These are phyloP conservation scores for Meyerozyma elateridarum DNA, from an alignment of 1,139 yeast genomes.

Conservation along the genomic window DNA sequence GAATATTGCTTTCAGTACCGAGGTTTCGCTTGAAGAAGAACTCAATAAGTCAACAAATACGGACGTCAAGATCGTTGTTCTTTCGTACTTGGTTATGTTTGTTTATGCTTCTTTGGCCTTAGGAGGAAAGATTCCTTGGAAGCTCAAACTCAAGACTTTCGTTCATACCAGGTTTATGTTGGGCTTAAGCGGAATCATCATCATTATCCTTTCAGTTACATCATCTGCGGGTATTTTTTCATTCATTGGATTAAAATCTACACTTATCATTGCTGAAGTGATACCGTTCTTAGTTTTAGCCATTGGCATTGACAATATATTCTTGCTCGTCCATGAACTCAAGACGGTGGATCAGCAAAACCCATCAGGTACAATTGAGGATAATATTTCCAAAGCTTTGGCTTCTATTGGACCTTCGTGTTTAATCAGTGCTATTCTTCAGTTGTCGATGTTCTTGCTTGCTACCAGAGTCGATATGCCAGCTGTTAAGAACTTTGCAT, in stretches of 20 bases:
- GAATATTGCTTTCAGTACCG: conserved; percentile 72
- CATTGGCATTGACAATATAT: conserved; percentile 91
- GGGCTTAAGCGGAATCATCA: conserved; percentile 76
- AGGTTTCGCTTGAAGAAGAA: conserved; percentile 77
- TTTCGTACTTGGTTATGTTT: conserved; percentile 87
- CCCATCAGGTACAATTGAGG: conserved; percentile 37
- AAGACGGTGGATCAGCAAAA: conserved; percentile 43
- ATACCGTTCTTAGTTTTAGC: conserved; percentile 94
- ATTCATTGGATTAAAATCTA: conserved; percentile 69
- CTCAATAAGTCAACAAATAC: conserved; percentile 76
- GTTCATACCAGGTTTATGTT: conserved; percentile 65
- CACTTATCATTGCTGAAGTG: conserved; percentile 91
- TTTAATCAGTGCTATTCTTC: conserved; percentile 69
- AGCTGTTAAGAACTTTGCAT: conserved; percentile 89
- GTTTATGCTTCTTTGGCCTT: conserved; percentile 80
- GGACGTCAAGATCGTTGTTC: conserved; percentile 62
- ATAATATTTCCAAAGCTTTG: conserved; percentile 59
- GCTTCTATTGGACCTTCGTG: conserved; percentile 85
- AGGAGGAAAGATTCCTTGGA: conserved; percentile 49
- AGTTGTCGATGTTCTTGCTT: conserved; percentile 68
- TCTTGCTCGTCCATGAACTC: conserved; percentile 76
- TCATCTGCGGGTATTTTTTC: conserved; percentile 84
- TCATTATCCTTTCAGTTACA: conserved; percentile 73
- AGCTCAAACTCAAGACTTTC: conserved; percentile 25
- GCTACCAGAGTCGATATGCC: conserved; percentile 90